Base-by-base conservation (phyloP, 331 rosid species). In the Malus hybrid region DNA sequence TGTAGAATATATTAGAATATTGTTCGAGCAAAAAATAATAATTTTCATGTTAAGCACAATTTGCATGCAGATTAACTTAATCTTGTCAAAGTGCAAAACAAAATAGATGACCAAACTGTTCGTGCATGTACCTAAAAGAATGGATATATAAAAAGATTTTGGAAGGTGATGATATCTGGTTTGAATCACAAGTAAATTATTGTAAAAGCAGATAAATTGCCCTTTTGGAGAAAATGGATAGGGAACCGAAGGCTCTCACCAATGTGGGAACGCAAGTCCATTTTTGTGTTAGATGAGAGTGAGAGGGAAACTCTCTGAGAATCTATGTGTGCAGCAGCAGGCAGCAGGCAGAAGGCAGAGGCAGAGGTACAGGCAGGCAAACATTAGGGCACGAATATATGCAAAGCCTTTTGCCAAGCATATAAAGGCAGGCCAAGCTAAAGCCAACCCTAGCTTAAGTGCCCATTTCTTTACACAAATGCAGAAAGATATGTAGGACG, bases 151-250 rank as follows among this genome's bases (percentile, higher is more conserved):
- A 67, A 27, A 36, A 2, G 11, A 71, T 50, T 61, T 81, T 59
- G 82, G 72, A 83, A 77, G 34, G 74, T 79, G 20, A 60, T 74
- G 71, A 65, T 14, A 14, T 60, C 34, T 10, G 66, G 36, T 27
- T 36, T 59, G 27, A 61, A 24, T 61, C 66, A 28, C 36, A 62
- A 20, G 34, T 62, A 62, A 28, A 62, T 62, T 27, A 62, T 62
- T 62, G 27, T 65, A 54, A 84, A 86, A 84, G 79, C 76, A 72
- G 14, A 50, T 36, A 0, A 36, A 36, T 72, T 79, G 67, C 83
- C 80, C 85, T 84, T 87, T 84, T 75, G 84, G 69, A 73, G 77
- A 65, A 64, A 13, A 81, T 62, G 73, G 82, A 83, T 46, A 46
- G 74, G 78, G 79, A 57, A 65, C 81, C 73, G 18, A 52, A 80